Evolutionary conservation across 2,329 filamentous ascomycete genomes (phyloP), one percentile per base, ranked within the genome.

Genomic region (Falciphora oryzae): DNA sequence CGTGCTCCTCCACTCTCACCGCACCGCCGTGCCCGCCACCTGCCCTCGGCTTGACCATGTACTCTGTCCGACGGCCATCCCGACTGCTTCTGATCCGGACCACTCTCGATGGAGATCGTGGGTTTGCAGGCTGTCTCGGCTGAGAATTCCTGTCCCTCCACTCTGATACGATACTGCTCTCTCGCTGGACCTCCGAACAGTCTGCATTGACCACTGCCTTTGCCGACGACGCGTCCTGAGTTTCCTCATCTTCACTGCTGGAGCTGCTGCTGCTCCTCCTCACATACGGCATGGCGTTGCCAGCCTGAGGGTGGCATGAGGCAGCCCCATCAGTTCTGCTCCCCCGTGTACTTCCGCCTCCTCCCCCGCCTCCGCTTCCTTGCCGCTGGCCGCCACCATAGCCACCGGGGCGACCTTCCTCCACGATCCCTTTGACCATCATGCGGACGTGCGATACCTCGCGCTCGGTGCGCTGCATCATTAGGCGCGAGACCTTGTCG

Each of bases 361-460:
- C 31, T 38, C 59, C 60, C 11, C 25, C 22, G 28, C 61, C 22
- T 38, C 44, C 3, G 27, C 14, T 11, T 32, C 29, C 61, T 18
- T 62, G 27, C 25, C 14, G 3, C 16, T 2, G 28, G 27, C 28
- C 18, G 13, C 32, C 60, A 6, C 18, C 44, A 53, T n/a, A 53
- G 44, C 44, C 22, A n/a, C 6, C 22, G 6, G 44, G 16, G 11
- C 63, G 61, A 0, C 66, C 64, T 4, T 61, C 57, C 5, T 63
- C 60, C 4, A 65, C 63, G 27, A 66, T 63, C 63, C 67, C 67
- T 57, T 63, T 65, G 50, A 68, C 27, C 67, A 69, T 68, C 62
- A 69, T 64, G 22, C 68, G 62, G 28, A 65, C 65, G 27, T 65
- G 66, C 2, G 66, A 68, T 18, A 68, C 64, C 65, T 69, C 68